Percentiles rank a stretch among this genome's conserved stretches.
Evolutionary conservation across 1,284 basidiomycete genomes (phyloP).

Genomic region (Melampsora americana): DNA sequence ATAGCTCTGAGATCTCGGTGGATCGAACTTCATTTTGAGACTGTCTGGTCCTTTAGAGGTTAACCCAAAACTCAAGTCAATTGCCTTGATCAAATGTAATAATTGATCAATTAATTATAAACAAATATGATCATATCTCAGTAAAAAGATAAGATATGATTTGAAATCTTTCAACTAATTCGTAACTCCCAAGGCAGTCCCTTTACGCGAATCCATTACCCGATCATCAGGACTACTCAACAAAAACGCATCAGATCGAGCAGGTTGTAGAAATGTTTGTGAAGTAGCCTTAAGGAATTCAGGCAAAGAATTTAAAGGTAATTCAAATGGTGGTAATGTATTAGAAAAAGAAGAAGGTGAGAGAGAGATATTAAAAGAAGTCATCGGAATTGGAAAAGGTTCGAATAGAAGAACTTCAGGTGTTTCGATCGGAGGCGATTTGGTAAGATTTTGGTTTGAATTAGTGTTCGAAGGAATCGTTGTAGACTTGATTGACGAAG

Average conservation of each 20-base stretch:
- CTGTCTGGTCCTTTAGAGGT: too few relatives aligned
- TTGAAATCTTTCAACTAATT: too few relatives aligned
- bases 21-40: too few relatives aligned
- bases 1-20: too few relatives aligned
- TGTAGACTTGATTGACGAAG: neutral
- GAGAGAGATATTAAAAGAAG: neutral
- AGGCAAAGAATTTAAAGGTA: neutral
- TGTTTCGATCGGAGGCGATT: too few relatives aligned
- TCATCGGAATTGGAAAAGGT: neutral
- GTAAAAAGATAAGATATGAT: too few relatives aligned
- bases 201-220: neutral
- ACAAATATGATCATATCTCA: too few relatives aligned
- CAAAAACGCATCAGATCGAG: neutral
- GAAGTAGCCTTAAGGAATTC: neutral
- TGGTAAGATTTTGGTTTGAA: too few relatives aligned
- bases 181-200: neutral
- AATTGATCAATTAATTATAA: too few relatives aligned
- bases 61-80: too few relatives aligned
- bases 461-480: too few relatives aligned
- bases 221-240: neutral
- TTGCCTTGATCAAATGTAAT: too few relatives aligned
- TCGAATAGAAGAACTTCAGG: neutral
- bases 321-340: neutral
- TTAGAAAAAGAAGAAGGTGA: neutral
- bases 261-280: neutral